phyloP scores from a whole-genome alignment of 1,284 basidiomycete species.

The Cutaneotrichosporon mucoides region DNA sequence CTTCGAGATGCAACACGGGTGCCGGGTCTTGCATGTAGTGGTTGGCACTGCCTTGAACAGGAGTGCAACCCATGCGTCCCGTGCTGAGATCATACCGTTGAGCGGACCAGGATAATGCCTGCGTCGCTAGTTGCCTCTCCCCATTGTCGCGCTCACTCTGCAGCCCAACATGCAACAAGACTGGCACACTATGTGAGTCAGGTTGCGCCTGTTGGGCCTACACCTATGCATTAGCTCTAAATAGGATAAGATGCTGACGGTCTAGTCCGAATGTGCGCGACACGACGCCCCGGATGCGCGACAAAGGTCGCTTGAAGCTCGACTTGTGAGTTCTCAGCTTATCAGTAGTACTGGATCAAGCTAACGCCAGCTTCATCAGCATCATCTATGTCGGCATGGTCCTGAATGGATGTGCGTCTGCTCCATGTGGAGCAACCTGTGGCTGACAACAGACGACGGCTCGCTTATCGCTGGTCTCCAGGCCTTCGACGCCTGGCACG shows the following conservation, averaged over 20 bases:
- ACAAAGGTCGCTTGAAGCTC: conserved; percentile 48
- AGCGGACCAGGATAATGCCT: conserved; percentile 53
- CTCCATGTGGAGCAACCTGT: too few relatives aligned
- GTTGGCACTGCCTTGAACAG: background rate
- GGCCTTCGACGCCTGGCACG: conserved; percentile 47
- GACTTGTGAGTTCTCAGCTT: conserved; percentile 50
- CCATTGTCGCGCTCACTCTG: conserved; percentile 26
- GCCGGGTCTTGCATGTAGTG: conserved; percentile 28
- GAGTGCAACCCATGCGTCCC: conserved; percentile 14
- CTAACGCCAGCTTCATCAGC: conserved; percentile 41
- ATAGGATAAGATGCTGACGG: conserved; percentile 7
- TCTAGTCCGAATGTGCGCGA: conserved; percentile 45
- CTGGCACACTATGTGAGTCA: conserved; percentile 47
- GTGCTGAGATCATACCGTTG: conserved; percentile 53
- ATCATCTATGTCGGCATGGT: conserved; percentile 50
- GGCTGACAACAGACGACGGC: conserved; percentile 51
- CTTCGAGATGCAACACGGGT: conserved; percentile 47
- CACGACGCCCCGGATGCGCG: conserved; percentile 42
- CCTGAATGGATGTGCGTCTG: conserved; percentile 49
- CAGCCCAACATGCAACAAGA: conserved; percentile 28
- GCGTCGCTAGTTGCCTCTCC: conserved; percentile 49
- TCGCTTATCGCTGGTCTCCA: conserved; percentile 48
- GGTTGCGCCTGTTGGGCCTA: background rate
- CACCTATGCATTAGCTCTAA: too few relatives aligned
- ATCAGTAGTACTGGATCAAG: too few relatives aligned